Conservation (phyloP, 352 stramenopile genomes). For the Phytophthora cactorum region DNA sequence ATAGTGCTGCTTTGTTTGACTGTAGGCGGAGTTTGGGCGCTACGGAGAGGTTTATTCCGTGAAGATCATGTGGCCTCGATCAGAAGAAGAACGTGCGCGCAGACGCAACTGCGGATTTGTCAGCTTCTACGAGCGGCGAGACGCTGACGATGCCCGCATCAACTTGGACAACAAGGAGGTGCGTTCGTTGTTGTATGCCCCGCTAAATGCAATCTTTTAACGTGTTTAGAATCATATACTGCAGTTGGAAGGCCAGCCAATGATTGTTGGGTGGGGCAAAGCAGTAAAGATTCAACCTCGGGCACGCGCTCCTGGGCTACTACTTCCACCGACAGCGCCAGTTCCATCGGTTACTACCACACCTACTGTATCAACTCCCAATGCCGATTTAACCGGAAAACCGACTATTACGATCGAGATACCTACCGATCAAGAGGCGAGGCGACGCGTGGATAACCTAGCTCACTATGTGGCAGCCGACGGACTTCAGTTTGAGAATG, state of each 20-base stretch:
- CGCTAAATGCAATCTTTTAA: background rate
- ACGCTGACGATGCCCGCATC: slow-evolving; percentile 86
- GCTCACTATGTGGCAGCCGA: slow-evolving; percentile 70
- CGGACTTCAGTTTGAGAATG: slow-evolving; percentile 72
- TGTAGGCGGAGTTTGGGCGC: slow-evolving; percentile 80
- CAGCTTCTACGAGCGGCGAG: slow-evolving; percentile 88
- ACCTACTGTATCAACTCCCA: background rate
- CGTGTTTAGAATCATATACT: slow-evolving; percentile 2
- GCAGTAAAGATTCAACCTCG: slow-evolving; percentile 74
- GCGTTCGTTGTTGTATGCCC: slow-evolving; percentile 6
- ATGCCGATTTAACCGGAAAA: slow-evolving; percentile 6
- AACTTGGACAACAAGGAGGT: slow-evolving; percentile 78
- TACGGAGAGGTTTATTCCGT: slow-evolving; percentile 95
- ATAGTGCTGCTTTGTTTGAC: slow-evolving; percentile 2
- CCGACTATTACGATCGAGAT: slow-evolving; percentile 46
- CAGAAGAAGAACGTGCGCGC: slow-evolving; percentile 90
- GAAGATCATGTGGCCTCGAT: slow-evolving; percentile 99
- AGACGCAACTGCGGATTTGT: slow-evolving; percentile 96
- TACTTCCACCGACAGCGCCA: slow-evolving; percentile 17
- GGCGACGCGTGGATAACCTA: slow-evolving; percentile 51
- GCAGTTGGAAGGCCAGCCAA: slow-evolving; percentile 75
- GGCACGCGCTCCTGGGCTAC: slow-evolving; percentile 7
- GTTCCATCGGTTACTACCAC: slow-evolving; percentile 10
- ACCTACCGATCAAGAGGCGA: slow-evolving; percentile 39
- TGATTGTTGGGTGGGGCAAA: slow-evolving; percentile 85